Evolutionary conservation across 225 moss, liverwort and hornwort genomes (phyloP), one percentile per base, ranked within the genome.

Genomic region (Antitrichia curtipendula): DNA sequence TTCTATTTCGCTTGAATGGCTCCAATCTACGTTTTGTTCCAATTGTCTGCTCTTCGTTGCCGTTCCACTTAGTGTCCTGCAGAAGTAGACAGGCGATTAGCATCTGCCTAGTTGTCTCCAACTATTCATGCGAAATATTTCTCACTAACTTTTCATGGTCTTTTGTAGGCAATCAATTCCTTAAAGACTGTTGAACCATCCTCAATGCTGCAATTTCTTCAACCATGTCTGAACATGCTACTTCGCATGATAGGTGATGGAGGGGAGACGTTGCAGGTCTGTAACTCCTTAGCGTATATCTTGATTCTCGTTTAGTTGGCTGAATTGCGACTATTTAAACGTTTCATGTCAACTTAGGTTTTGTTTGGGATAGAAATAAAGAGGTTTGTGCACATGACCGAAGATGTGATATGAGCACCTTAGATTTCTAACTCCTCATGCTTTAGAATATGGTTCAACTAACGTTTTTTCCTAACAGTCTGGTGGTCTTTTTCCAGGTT

Each of bases 171-270:
- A 76, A 98, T 98, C 82, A 96, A 98, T 91, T 91, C 96, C 81
- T 85, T 98, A 73, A 98, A 98, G 89, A 93, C 94, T 83, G 98
- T 98, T 57, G 98, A 98, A 82, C 91, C 98, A 82, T 86, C 90
- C 65, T 91, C 95, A 40, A 96, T 98, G 98, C 95, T 98, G 60
- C 98, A 96, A 77, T 98, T 96, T 81, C 94, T 98, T 91, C 98
- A 98, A 92, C 96, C 98, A 24, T 92, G 93, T 84, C 85, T 98
- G 78, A 98, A 96, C 80, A 98, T 98, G 98, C 96, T 98, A 38
- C 95, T 96, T 68, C 94, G 96, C 88, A 95, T 98, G 96, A 96
- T 98, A 85, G 96, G 96, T 68, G 98, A 98, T 91, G 98, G 98
- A 88, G 95, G 96, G 62, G 98, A 98, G 91, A 98, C 96, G 29